Conservation (phyloP, 83 land plant species). For the Picea abies region DNA sequence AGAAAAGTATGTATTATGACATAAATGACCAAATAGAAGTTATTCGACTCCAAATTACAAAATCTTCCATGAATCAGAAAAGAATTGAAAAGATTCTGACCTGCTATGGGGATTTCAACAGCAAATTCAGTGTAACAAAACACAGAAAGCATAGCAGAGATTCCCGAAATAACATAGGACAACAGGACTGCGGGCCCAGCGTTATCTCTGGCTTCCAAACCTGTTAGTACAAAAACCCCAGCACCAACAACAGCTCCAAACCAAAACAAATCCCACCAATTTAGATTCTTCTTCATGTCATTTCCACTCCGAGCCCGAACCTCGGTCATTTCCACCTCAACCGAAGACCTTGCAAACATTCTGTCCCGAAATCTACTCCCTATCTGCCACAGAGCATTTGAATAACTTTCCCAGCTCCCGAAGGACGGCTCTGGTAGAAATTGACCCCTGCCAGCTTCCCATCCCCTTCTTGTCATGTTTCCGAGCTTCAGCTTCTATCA, state of each 20-base stretch:
- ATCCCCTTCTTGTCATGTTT: too few species aligned
- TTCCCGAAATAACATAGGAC: constrained; percentile 79
- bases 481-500: too few species aligned
- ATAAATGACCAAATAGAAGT: too few species aligned
- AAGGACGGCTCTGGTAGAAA: too few species aligned
- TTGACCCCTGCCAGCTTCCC: too few species aligned
- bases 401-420: too few species aligned
- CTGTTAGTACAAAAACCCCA: constrained; percentile 55
- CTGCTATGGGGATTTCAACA: constrained; percentile 72
- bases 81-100: constrained; percentile 13
- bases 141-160: constrained; percentile 92
- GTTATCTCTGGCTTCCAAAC: constrained; percentile 27
- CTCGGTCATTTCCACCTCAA: constrained; percentile 19
- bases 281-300: constrained; percentile 27
- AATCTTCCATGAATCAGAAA: too few species aligned
- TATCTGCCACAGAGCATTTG: too few species aligned
- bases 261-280: constrained; percentile 60
- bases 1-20: too few species aligned
- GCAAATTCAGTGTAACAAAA: constrained; percentile 92
- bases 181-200: constrained; percentile 91
- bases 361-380: too few species aligned
- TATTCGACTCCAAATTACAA: too few species aligned
- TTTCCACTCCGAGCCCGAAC: constrained; percentile 29
- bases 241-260: constrained; percentile 49
- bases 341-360: constrained; percentile 9